Percentiles rank a stretch among this genome's conserved stretches.
These are phyloP conservation scores for Rhizopogon roseolus DNA, from an alignment of 768 basidiomycete genomes.

Conservation along the genomic window DNA sequence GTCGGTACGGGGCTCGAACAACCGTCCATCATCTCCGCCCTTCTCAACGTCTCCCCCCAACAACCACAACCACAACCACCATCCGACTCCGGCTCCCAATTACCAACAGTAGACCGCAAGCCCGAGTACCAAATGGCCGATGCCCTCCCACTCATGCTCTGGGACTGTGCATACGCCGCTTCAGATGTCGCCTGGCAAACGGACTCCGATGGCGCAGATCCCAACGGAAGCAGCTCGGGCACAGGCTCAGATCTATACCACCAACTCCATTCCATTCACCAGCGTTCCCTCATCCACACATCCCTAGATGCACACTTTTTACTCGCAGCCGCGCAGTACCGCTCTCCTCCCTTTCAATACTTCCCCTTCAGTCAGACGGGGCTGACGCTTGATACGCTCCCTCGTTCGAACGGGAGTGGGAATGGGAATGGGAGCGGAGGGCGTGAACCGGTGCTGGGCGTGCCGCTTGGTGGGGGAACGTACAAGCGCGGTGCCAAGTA, in stretches of 20 bases:
- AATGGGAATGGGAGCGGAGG: no score
- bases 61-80: conserved; percentile 5
- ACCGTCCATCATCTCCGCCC: conserved; percentile 60
- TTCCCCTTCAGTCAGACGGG: conserved; percentile 31
- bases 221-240: conserved; percentile 9
- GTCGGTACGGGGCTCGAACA: conserved; percentile 77
- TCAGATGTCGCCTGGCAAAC: conserved; percentile 71
- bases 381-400: conserved; percentile 2
- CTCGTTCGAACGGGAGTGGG: conserved; percentile 6
- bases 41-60: conserved; percentile 60
- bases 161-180: conserved; percentile 77
- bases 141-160: conserved; percentile 84
- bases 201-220: conserved; percentile 31
- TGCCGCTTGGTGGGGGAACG: conserved; percentile 70
- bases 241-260: conserved; percentile 39
- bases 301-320: conserved; percentile 66
- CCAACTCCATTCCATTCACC: conserved; percentile 48
- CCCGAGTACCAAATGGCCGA: conserved; percentile 95
- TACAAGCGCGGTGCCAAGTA: conserved; percentile 61
- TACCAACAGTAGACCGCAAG: conserved; percentile 59
- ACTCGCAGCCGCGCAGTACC: conserved; percentile 56
- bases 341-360: conserved; percentile 35
- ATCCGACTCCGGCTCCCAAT: conserved; percentile 11
- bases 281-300: conserved; percentile 60
- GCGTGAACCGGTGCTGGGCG: conserved; percentile 29